Conservation (phyloP, 805 yeast genomes). For the Maudiozyma serrabonitensis region DNA sequence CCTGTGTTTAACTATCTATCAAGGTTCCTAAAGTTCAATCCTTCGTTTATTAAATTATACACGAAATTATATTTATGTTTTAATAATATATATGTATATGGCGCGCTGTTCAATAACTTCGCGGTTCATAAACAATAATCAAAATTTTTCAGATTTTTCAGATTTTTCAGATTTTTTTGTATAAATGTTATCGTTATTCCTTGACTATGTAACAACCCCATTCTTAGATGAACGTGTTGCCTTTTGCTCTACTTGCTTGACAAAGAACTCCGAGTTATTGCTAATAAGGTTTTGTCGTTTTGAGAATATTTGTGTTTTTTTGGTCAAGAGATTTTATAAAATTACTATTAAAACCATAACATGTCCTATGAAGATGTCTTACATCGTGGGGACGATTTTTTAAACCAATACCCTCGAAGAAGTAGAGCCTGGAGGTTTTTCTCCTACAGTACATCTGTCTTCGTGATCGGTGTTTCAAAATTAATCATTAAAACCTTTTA, state of each 20-base stretch:
- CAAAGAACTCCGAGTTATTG: too few relatives aligned
- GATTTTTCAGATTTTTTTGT: not conserved
- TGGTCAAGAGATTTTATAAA: too few relatives aligned
- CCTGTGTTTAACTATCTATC: too few relatives aligned
- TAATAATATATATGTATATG: not conserved
- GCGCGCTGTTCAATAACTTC: not conserved
- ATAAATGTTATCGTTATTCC: too few relatives aligned
- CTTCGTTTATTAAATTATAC: too few relatives aligned
- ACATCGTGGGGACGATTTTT: constrained; percentile 62
- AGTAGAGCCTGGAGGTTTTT: constrained; percentile 53
- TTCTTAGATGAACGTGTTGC: too few relatives aligned
- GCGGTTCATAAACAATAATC: not conserved
- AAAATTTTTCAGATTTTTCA: not conserved
- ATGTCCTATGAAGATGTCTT: constrained; percentile 68
- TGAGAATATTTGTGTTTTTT: too few relatives aligned
- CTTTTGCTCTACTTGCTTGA: too few relatives aligned
- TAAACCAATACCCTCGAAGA: constrained; percentile 51
- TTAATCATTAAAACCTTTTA: constrained; percentile 50
- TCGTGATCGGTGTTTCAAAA: constrained; percentile 59
- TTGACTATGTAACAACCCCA: too few relatives aligned
- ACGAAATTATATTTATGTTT: too few relatives aligned
- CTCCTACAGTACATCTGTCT: constrained; percentile 58
- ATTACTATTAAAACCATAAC: not conserved
- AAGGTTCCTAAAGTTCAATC: too few relatives aligned
- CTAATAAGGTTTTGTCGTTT: too few relatives aligned